Evolutionary conservation across 116 monocot genomes (phyloP).

Genomic region (Phalaenopsis hybrid): DNA sequence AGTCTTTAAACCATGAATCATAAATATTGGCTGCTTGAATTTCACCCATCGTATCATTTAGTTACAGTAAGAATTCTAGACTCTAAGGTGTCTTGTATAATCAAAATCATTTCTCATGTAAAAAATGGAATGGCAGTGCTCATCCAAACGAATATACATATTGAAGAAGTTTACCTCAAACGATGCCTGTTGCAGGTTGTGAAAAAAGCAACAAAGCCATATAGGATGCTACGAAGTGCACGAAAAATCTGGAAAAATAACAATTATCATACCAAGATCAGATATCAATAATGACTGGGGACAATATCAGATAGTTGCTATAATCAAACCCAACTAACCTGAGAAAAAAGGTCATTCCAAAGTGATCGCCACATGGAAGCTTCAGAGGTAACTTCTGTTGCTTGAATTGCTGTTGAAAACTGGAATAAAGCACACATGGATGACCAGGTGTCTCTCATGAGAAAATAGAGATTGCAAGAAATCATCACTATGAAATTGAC

Average conservation of each 20-base stretch:
- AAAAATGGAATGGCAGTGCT: background rate
- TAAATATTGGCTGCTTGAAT: too few relatives aligned
- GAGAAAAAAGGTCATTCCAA: constrained; percentile 88
- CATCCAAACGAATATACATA: background rate
- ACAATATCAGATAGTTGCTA: background rate
- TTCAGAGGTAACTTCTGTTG: constrained; percentile 46
- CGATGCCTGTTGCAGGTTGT: constrained; percentile 86
- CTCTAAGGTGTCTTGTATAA: background rate
- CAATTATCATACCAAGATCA: background rate
- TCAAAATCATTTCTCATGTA: background rate
- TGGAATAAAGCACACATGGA: constrained; percentile 46
- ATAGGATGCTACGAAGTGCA: constrained; percentile 72
- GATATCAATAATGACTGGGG: background rate
- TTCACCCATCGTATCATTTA: too few relatives aligned
- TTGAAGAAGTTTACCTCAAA: constrained; percentile 47
- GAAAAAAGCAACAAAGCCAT: constrained; percentile 91
- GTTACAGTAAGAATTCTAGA: background rate
- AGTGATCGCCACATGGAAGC: constrained; percentile 79
- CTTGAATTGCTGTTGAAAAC: constrained; percentile 51
- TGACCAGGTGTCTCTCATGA: constrained; percentile 50
- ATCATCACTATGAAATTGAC: constrained; percentile 34
- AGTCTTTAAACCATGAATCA: too few relatives aligned
- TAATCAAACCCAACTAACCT: constrained; percentile 37
- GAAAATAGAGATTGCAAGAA: constrained; percentile 27
- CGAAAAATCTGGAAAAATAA: constrained; percentile 60